These are phyloP conservation scores for Ogataea nitratoaversa DNA, from an alignment of 805 yeast genomes.

Conservation along the genomic window DNA sequence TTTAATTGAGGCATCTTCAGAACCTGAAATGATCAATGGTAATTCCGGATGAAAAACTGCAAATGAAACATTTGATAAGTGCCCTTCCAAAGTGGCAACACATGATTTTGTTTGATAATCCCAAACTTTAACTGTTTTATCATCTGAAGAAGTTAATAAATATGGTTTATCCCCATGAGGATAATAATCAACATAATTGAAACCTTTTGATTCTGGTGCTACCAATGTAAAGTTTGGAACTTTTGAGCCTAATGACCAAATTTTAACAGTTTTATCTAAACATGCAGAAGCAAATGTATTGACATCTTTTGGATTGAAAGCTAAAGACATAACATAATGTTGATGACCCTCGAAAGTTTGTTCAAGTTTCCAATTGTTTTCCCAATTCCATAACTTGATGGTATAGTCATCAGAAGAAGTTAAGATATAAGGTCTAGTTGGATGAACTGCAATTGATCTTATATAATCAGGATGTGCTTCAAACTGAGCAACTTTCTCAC, in stretches of 20 bases:
- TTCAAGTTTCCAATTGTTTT: slow-evolving; percentile 81
- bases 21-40: slow-evolving; percentile 91
- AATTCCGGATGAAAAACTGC: slow-evolving; percentile 98
- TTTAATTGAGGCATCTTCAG: slow-evolving; percentile 92
- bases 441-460: slow-evolving; percentile 90
- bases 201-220: slow-evolving; percentile 92
- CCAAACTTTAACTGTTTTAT: slow-evolving; percentile 85
- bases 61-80: slow-evolving; percentile 88
- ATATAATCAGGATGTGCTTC: slow-evolving; percentile 98
- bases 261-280: slow-evolving; percentile 91
- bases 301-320: slow-evolving; percentile 96
- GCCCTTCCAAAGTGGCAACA: slow-evolving; percentile 93
- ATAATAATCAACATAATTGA: slow-evolving; percentile 92
- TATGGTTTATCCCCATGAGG: slow-evolving; percentile 98
- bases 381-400: slow-evolving; percentile 97
- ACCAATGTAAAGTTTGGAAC: slow-evolving; percentile 86
- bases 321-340: slow-evolving; percentile 91
- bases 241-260: slow-evolving; percentile 89
- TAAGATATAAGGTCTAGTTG: slow-evolving; percentile 82
- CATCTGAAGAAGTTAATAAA: slow-evolving; percentile 87
- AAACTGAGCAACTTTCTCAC: slow-evolving; percentile 89
- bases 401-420: slow-evolving; percentile 91
- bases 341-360: slow-evolving; percentile 94
- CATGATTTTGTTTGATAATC: slow-evolving; percentile 96
- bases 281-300: slow-evolving; percentile 97